These are phyloP conservation scores for Rubia occidens DNA, from an alignment of 305 asterid species.

Conservation along the genomic window DNA sequence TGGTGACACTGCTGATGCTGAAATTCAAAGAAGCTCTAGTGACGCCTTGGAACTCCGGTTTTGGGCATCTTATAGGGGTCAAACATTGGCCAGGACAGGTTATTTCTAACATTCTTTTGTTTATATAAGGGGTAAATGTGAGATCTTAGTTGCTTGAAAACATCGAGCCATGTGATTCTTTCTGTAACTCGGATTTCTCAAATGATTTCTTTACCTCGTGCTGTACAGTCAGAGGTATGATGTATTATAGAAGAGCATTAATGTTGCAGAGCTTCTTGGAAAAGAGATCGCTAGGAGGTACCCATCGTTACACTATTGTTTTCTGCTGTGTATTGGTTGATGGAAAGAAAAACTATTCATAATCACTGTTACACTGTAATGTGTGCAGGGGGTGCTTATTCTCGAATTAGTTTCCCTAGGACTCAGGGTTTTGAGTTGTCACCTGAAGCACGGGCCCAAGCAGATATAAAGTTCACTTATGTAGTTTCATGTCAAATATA, in stretches of 20 bases:
- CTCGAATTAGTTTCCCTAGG: constrained; percentile 41
- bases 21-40: constrained; percentile 66
- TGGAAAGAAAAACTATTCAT: not conserved
- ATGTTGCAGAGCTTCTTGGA: constrained; percentile 93
- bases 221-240: constrained; percentile 92
- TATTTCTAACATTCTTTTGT: not conserved
- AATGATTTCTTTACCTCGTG: constrained; percentile 20
- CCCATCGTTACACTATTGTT: constrained; percentile 5
- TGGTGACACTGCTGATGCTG: constrained; percentile 61
- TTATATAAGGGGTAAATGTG: not conserved
- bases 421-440: constrained; percentile 78
- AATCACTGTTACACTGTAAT: constrained; percentile 14
- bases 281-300: constrained; percentile 77
- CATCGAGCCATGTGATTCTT: constrained; percentile 2
- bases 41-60: constrained; percentile 92
- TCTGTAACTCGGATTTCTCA: not conserved
- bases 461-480: constrained; percentile 90
- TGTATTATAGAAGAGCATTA: constrained; percentile 96
- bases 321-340: not conserved
- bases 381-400: constrained; percentile 42
- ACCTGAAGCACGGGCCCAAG: constrained; percentile 91
- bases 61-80: constrained; percentile 99
- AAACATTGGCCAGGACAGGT: constrained; percentile 98
- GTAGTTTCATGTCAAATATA: constrained; percentile 97
- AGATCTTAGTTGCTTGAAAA: not conserved